Evolutionary conservation across 495 filamentous ascomycete genomes (phyloP).

Genomic region (Penicillium riverlandense): DNA sequence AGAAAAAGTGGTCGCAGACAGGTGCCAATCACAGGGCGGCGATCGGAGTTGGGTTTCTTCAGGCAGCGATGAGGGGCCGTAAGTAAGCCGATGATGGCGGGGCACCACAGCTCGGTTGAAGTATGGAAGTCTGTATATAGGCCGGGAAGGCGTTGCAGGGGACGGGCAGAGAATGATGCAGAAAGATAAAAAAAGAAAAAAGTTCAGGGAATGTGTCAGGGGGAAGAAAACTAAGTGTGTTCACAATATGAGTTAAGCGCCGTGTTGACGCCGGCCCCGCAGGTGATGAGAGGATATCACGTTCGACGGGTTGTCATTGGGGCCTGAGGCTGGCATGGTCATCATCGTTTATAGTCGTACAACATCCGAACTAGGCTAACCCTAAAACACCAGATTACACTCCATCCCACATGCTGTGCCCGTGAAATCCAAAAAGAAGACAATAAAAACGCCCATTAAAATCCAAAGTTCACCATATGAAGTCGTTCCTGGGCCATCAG

Average conservation of each 20-base stretch:
- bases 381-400: neutral
- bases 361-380: neutral
- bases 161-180: neutral
- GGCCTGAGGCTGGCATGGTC: neutral
- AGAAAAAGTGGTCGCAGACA: slow-evolving; percentile 3
- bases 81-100: neutral
- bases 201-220: neutral
- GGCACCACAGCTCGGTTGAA: neutral
- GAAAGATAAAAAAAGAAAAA: slow-evolving; percentile 2
- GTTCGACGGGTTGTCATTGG: too few species aligned
- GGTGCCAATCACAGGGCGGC: slow-evolving; percentile 10
- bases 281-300: neutral
- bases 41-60: slow-evolving; percentile 2
- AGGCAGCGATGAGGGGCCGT: too few species aligned
- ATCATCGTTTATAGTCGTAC: neutral
- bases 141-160: neutral
- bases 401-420: too few species aligned
- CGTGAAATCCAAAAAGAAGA: neutral
- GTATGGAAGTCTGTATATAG: too few species aligned
- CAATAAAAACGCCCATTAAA: slow-evolving; percentile 10
- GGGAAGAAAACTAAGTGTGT: neutral
- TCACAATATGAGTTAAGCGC: too few species aligned
- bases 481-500: slow-evolving; percentile 33
- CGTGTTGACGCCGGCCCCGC: neutral
- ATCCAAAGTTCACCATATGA: slow-evolving; percentile 38